Percentiles rank a stretch among this genome's conserved stretches.
phyloP scores from a whole-genome alignment of 2,329 filamentous ascomycete genomes.

The Colletotrichum sp. region DNA sequence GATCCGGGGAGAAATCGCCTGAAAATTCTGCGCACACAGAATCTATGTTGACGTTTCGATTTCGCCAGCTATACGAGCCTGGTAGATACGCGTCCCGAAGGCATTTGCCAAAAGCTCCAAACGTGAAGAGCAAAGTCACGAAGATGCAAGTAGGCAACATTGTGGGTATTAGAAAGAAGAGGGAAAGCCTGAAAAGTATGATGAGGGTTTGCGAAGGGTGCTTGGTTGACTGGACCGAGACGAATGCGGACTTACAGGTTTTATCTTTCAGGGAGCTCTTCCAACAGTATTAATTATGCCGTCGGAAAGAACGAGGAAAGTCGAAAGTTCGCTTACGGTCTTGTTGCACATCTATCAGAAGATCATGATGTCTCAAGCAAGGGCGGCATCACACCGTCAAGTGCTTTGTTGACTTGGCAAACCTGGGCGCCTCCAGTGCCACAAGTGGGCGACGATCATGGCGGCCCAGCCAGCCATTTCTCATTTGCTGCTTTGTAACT shows the following conservation, averaged over 20 bases:
- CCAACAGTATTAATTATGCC: fast-evolving
- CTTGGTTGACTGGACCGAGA: fast-evolving
- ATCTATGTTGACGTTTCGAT: neutral
- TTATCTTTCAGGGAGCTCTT: fast-evolving
- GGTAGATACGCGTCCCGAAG: neutral
- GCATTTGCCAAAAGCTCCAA: neutral
- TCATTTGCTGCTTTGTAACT: too few species aligned
- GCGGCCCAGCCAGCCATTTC: too few species aligned
- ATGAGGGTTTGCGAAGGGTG: neutral
- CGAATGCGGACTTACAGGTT: neutral
- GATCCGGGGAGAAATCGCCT: neutral
- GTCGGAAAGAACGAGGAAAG: fast-evolving
- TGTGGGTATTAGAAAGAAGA: fast-evolving
- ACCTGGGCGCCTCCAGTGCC: too few species aligned
- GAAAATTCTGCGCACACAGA: neutral
- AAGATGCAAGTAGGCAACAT: fast-evolving
- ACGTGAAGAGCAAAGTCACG: fast-evolving
- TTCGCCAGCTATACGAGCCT: neutral
- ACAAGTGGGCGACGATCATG: too few species aligned
- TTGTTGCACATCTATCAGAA: too few species aligned
- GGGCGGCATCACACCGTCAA: too few species aligned
- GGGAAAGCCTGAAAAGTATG: fast-evolving
- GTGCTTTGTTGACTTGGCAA: too few species aligned
- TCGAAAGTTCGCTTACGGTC: too few species aligned
- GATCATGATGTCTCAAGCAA: too few species aligned